These are phyloP conservation scores for Vitis labrusca DNA, from an alignment of 164 flowering plant genomes.

Conservation along the genomic window DNA sequence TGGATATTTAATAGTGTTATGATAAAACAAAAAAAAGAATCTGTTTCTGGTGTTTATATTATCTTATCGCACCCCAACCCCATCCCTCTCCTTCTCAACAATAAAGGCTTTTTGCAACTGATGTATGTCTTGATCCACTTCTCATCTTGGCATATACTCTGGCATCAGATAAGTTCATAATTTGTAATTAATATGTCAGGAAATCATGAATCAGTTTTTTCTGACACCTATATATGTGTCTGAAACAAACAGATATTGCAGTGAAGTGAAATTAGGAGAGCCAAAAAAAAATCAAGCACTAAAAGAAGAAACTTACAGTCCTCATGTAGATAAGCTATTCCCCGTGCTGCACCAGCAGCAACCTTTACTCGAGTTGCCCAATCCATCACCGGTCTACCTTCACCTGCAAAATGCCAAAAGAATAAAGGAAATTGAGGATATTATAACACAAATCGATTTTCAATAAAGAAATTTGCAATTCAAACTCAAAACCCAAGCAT, in stretches of 20 bases:
- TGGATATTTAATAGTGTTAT: not conserved
- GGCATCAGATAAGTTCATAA: too few species aligned
- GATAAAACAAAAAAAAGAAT: too few species aligned
- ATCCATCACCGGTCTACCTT: conserved; percentile 44
- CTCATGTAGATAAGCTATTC: conserved; percentile 70
- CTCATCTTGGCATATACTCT: too few species aligned
- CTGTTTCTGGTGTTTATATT: too few species aligned
- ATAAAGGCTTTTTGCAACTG: too few species aligned
- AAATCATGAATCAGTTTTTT: too few species aligned
- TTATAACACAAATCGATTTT: not conserved
- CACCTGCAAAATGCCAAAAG: conserved; percentile 26
- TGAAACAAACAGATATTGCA: too few species aligned
- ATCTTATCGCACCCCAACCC: too few species aligned
- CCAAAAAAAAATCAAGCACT: not conserved
- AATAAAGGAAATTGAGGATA: not conserved
- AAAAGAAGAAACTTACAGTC: conserved; percentile 42
- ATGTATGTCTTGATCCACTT: too few species aligned
- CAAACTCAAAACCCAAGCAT: not conserved
- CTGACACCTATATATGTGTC: too few species aligned
- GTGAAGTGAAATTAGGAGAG: not conserved
- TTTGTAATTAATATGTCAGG: too few species aligned
- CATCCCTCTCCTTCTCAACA: too few species aligned
- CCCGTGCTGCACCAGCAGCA: conserved; percentile 74
- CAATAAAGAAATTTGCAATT: not conserved
- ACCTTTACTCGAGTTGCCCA: conserved; percentile 61